Evolutionary conservation across 306 rosid species (phyloP).

Genomic region (Trifolium subterraneum): DNA sequence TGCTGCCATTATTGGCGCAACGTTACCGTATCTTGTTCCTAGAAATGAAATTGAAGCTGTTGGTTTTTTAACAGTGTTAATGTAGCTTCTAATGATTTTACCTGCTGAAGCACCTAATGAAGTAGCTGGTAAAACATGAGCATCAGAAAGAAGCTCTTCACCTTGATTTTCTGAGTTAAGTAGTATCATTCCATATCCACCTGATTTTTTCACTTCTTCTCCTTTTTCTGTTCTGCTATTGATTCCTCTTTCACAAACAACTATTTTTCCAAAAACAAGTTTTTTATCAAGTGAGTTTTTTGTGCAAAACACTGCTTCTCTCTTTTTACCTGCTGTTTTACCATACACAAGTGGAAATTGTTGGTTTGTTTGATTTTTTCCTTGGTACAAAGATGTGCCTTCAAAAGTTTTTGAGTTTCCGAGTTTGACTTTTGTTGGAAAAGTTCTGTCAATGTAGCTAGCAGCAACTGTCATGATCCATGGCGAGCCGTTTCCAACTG

Average conservation of each 20-base stretch:
- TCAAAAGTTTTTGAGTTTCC: conserved; percentile 58
- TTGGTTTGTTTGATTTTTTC: conserved; percentile 48
- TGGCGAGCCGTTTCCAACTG: conserved; percentile 65
- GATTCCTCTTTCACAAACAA: conserved; percentile 65
- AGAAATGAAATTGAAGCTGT: conserved; percentile 57
- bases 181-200: conserved; percentile 70
- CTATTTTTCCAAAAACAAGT: conserved; percentile 64
- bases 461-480: conserved; percentile 88
- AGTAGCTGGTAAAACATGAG: conserved; percentile 67
- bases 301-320: conserved; percentile 52
- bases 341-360: conserved; percentile 60
- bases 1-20: conserved; percentile 69
- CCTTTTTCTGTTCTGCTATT: conserved; percentile 59
- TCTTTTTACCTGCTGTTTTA: conserved; percentile 52
- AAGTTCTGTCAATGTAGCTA: conserved; percentile 70
- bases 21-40: conserved; percentile 60
- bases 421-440: conserved; percentile 65
- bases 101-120: conserved; percentile 66
- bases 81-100: conserved; percentile 45
- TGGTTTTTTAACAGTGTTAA: conserved; percentile 33
- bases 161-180: conserved; percentile 59
- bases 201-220: conserved; percentile 61
- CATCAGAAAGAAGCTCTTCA: conserved; percentile 72
- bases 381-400: conserved; percentile 67
- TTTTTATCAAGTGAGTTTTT: conserved; percentile 51